Conservation (phyloP, 2,329 filamentous ascomycete species). For the Paecilomyces formosus region DNA sequence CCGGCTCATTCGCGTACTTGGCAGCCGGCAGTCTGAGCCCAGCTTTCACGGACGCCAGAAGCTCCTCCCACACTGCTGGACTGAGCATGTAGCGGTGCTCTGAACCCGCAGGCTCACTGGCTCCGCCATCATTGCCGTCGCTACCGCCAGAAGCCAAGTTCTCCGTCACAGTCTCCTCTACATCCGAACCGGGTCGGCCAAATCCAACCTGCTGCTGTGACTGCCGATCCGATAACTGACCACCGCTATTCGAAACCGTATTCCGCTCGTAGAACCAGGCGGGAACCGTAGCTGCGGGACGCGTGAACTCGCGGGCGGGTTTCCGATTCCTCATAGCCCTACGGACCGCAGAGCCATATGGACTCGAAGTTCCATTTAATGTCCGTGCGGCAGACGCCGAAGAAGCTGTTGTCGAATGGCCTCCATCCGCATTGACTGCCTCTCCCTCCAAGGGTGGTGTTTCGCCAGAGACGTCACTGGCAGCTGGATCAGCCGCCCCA, state of each 20-base stretch:
- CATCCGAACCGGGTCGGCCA: conserved; percentile 10
- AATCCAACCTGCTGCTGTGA: conserved; percentile 19
- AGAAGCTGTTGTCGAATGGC: conserved; percentile 7
- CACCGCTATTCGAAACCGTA: conserved; percentile 16
- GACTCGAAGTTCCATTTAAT: conserved; percentile 17
- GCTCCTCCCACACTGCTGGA: conserved; percentile 39
- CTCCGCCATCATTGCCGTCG: conserved; percentile 14
- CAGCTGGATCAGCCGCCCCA: conserved; percentile 12
- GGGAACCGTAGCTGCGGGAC: conserved; percentile 21
- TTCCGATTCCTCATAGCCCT: conserved; percentile 30
- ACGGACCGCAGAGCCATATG: conserved; percentile 33
- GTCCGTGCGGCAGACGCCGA: conserved; percentile 10
- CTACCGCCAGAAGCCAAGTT: conserved; percentile 16
- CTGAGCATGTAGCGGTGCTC: conserved; percentile 32
- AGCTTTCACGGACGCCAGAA: conserved; percentile 44
- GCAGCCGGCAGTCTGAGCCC: conserved; percentile 38
- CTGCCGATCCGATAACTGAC: conserved; percentile 7
- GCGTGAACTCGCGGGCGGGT: conserved; percentile 11
- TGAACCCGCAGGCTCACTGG: conserved; percentile 8
- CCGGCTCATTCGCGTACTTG: conserved; percentile 38
- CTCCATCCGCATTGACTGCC: conserved; percentile 8
- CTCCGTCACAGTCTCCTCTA: conserved; percentile 8
- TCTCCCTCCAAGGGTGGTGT: conserved; percentile 11
- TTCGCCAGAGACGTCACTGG: conserved; percentile 15
- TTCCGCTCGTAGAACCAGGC: conserved; percentile 32